Conservation (phyloP, 2,329 filamentous ascomycete species). For the Camptophora hylomeconis region DNA sequence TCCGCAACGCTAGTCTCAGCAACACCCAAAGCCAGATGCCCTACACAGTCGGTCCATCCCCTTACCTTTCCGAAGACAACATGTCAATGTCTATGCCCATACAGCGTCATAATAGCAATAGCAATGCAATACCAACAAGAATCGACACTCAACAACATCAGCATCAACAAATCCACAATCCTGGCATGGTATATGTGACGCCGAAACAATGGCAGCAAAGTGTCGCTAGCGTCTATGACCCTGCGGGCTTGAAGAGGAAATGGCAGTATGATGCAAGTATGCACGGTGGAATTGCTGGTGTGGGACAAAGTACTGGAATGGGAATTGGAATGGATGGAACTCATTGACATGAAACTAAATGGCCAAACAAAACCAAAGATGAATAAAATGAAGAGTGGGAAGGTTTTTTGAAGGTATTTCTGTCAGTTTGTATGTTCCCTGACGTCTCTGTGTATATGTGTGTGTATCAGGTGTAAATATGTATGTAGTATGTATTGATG, state of each 20-base stretch:
- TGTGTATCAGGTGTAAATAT: no score
- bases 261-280: conserved; percentile 29
- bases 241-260: conserved; percentile 30
- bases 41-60: background rate
- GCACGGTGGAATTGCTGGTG: conserved; percentile 3
- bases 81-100: conserved; percentile 14
- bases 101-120: conserved; percentile 1
- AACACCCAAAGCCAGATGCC: no score
- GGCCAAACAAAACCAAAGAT: background rate
- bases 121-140: conserved; percentile 1
- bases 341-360: background rate
- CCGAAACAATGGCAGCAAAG: conserved; percentile 36
- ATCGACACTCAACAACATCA: background rate
- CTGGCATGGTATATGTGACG: conserved; percentile 25
- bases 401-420: no score
- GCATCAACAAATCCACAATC: no score
- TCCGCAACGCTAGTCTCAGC: no score
- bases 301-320: background rate
- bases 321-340: conserved; percentile 2
- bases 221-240: conserved; percentile 35
- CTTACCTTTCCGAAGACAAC: conserved; percentile 1
- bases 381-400: background rate
- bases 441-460: no score
- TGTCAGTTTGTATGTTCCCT: no score
- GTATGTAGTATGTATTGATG: no score